A percentile compares a stretch with the other conserved stretches of the same genome.
Evolutionary conservation across 345 rosid genomes (phyloP).

Genomic region (Toxicodendron radicans): DNA sequence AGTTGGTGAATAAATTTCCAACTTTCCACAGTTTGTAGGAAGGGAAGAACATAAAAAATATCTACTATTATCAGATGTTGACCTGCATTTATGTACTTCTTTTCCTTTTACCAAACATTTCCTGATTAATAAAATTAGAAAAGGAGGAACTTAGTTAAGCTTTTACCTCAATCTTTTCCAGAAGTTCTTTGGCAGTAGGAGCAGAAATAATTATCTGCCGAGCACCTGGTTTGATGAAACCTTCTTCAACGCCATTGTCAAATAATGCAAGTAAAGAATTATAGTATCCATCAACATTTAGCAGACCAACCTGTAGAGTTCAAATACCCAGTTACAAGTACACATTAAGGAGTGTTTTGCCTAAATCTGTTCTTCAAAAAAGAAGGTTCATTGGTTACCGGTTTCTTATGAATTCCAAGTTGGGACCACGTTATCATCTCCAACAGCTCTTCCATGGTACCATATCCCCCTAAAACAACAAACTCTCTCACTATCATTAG

Average conservation of each 20-base stretch:
- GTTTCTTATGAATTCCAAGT: constrained; percentile 91
- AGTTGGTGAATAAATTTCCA: not conserved
- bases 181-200: constrained; percentile 77
- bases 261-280: constrained; percentile 73
- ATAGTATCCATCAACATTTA: constrained; percentile 94
- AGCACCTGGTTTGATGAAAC: constrained; percentile 86
- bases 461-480: constrained; percentile 76
- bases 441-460: constrained; percentile 92
- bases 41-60: not conserved
- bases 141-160: constrained; percentile 1
- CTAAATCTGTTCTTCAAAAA: constrained; percentile 9
- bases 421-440: constrained; percentile 99
- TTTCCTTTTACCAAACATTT: not conserved
- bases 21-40: not conserved
- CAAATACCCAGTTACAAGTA: not conserved
- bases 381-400: constrained; percentile 50
- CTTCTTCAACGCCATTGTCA: constrained; percentile 92
- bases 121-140: not conserved
- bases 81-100: not conserved
- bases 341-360: not conserved
- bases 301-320: constrained; percentile 71
- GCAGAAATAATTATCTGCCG: constrained; percentile 83
- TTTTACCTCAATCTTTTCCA: constrained; percentile 91
- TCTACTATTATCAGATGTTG: not conserved
- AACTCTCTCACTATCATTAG: not conserved